Percentiles rank a stretch among this genome's conserved stretches.
phyloP scores from a whole-genome alignment of 139 green algal genomes.

The Asterochloris sp. region DNA sequence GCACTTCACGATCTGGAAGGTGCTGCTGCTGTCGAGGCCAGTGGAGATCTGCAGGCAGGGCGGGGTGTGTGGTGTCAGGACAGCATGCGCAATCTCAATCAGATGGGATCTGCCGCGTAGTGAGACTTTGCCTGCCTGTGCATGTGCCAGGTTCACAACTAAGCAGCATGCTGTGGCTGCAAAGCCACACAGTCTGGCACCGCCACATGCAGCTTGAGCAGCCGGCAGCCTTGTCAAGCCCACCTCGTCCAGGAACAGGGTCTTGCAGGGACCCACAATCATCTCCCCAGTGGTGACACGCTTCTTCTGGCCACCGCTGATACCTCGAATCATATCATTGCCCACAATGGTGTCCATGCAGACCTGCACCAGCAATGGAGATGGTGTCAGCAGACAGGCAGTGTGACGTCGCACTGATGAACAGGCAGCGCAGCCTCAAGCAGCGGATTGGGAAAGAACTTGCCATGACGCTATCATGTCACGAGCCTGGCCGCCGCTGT shows the following conservation, averaged over 20 bases:
- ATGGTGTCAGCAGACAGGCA: slow-evolving; percentile 5
- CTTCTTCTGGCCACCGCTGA: slow-evolving; percentile 76
- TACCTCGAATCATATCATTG: slow-evolving; percentile 62
- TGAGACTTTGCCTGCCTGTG: too few species aligned
- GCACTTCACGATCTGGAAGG: slow-evolving; percentile 32
- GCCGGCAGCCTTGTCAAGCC: not conserved
- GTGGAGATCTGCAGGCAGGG: slow-evolving; percentile 36
- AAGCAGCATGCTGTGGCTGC: too few species aligned
- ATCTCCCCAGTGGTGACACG: slow-evolving; percentile 61
- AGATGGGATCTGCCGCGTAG: too few species aligned
- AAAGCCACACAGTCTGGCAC: too few species aligned
- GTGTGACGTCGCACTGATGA: too few species aligned
- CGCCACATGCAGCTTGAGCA: too few species aligned
- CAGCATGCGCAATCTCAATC: too few species aligned
- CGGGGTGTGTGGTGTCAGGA: too few species aligned
- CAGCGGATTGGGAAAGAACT: too few species aligned
- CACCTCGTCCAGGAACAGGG: slow-evolving; percentile 60
- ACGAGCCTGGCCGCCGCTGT: too few species aligned
- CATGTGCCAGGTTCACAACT: too few species aligned
- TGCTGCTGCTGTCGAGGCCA: slow-evolving; percentile 44
- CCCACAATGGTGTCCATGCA: slow-evolving; percentile 70
- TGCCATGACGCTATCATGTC: too few species aligned
- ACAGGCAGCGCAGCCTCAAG: slow-evolving; percentile 5
- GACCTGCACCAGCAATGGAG: slow-evolving; percentile 15
- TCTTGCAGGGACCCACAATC: slow-evolving; percentile 41